Conservation (phyloP, 129 eudicot genomes). For the Smallanthus sonchifolius region DNA sequence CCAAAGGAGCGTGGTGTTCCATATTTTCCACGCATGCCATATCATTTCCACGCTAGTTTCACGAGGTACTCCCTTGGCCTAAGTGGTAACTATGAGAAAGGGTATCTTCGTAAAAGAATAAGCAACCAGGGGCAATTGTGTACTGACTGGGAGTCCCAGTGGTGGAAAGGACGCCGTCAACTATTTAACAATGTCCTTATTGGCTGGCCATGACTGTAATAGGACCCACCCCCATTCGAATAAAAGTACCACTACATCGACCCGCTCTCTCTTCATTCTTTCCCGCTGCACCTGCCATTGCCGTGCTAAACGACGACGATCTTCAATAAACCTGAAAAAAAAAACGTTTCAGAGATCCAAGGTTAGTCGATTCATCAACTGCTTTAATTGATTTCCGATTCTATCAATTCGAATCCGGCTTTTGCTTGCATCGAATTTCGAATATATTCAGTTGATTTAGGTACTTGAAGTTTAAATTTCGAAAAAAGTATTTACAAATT, state of each 20-base stretch:
- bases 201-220: constrained; percentile 29
- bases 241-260: not conserved
- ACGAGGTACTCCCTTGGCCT: no score
- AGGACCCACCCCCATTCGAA: constrained; percentile 20
- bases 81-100: not conserved
- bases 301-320: constrained; percentile 8
- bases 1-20: no score
- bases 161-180: not conserved
- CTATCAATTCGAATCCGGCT: not conserved
- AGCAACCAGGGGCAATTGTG: not conserved
- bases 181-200: constrained; percentile 12
- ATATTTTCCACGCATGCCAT: no score
- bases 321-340: constrained; percentile 11
- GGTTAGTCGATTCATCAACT: constrained; percentile 19
- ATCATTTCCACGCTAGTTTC: no score
- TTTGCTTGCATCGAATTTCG: constrained; percentile 2
- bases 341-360: constrained; percentile 27
- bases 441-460: not conserved
- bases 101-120: not conserved
- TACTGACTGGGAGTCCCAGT: not conserved
- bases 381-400: not conserved
- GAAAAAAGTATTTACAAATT: not conserved
- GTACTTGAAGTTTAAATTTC: not conserved
- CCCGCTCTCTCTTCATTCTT: constrained; percentile 12
- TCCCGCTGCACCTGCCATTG: not conserved